These are phyloP conservation scores for Boletellus emodensis DNA, from an alignment of 768 basidiomycete species.

Conservation along the genomic window DNA sequence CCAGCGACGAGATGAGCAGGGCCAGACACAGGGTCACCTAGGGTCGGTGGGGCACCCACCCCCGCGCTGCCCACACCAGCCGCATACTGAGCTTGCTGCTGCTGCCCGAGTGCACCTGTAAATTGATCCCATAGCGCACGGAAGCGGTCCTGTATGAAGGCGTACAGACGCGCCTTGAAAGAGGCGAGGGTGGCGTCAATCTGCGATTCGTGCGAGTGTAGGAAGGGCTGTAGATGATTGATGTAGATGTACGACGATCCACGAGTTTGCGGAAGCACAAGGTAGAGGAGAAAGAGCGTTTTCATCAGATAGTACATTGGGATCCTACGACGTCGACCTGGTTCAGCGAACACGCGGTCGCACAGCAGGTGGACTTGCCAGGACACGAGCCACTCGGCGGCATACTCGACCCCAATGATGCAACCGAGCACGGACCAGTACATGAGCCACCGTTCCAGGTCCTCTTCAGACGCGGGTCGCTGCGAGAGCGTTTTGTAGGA, in stretches of 20 bases:
- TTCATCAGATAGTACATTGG: slow-evolving; percentile 86
- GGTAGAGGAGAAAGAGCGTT: slow-evolving; percentile 81
- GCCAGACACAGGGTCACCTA: slow-evolving; percentile 54
- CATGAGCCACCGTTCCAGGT: slow-evolving; percentile 94
- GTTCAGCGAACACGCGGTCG: slow-evolving; percentile 5
- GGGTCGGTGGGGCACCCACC: slow-evolving; percentile 39
- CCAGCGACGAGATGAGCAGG: slow-evolving; percentile 62
- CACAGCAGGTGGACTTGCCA: slow-evolving; percentile 52
- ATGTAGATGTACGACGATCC: slow-evolving; percentile 85
- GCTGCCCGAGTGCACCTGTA: slow-evolving; percentile 45
- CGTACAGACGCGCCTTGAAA: slow-evolving; percentile 53
- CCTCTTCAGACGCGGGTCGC: slow-evolving; percentile 78
- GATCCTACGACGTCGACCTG: slow-evolving; percentile 50
- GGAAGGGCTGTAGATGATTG: slow-evolving; percentile 76
- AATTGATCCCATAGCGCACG: slow-evolving; percentile 65
- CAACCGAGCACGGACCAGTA: slow-evolving; percentile 92
- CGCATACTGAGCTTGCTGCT: slow-evolving; percentile 25
- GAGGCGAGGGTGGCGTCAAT: slow-evolving; percentile 79
- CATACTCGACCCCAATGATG: slow-evolving; percentile 76
- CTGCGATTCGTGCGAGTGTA: slow-evolving; percentile 74
- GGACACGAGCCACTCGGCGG: slow-evolving; percentile 82
- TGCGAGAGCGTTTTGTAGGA: slow-evolving; percentile 93
- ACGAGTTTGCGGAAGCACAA: slow-evolving; percentile 84
- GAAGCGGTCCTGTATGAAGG: slow-evolving; percentile 61
- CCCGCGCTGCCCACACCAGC: slow-evolving; percentile 20